Conservation (phyloP, 768 basidiomycete genomes). For the Melanogaster broomeanus region DNA sequence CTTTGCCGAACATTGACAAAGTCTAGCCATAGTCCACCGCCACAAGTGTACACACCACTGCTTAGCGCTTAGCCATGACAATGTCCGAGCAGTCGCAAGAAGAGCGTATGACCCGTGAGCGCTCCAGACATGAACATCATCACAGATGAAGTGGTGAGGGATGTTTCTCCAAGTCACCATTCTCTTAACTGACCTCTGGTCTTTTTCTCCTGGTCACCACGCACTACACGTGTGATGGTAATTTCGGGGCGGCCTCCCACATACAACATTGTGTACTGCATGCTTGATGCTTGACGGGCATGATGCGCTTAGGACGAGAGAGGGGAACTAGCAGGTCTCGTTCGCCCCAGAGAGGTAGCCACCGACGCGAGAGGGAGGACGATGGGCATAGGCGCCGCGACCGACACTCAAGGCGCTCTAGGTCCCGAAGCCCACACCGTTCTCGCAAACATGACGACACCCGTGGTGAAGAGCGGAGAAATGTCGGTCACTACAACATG, state of each 20-base stretch:
- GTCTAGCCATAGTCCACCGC: no score
- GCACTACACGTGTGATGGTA: slow-evolving; percentile 8
- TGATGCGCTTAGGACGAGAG: slow-evolving; percentile 14
- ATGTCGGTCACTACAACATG: slow-evolving; percentile 1
- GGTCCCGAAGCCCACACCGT: slow-evolving; percentile 21
- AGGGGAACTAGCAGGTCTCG: slow-evolving; percentile 24
- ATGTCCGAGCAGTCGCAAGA: slow-evolving; percentile 16
- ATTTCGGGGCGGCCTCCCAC: slow-evolving; percentile 17
- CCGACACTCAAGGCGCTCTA: slow-evolving; percentile 22
- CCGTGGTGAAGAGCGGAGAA: slow-evolving; percentile 2
- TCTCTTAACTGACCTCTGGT: slow-evolving; percentile 22
- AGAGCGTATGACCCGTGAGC: neutral
- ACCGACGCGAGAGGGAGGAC: slow-evolving; percentile 9
- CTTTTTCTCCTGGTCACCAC: slow-evolving; percentile 26
- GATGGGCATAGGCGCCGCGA: slow-evolving; percentile 7
- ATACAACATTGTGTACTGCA: neutral
- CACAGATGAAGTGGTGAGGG: slow-evolving; percentile 27
- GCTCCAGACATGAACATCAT: slow-evolving; percentile 3
- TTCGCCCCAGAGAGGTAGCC: slow-evolving; percentile 19
- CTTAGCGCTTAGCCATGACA: no score
- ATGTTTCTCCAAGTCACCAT: neutral
- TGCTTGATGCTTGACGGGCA: neutral
- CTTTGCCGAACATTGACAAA: no score
- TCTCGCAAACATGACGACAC: slow-evolving; percentile 1
- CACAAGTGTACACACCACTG: no score